Percentiles rank a stretch among this genome's conserved stretches.
These are phyloP conservation scores for Talaromyces pinophilus DNA, from an alignment of 2,329 filamentous ascomycete species.

Conservation along the genomic window DNA sequence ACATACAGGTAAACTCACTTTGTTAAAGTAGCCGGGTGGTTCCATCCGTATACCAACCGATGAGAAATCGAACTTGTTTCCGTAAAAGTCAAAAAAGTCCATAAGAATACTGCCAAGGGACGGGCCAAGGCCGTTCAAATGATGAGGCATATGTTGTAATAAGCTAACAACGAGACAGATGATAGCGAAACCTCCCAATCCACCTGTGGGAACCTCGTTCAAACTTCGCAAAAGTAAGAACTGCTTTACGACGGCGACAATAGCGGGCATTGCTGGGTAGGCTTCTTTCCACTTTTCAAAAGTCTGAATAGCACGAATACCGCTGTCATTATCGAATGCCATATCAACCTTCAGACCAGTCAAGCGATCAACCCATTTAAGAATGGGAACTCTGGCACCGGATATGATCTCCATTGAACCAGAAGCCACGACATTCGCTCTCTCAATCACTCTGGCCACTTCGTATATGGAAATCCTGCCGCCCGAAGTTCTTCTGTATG, in stretches of 20 bases:
- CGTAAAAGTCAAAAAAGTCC: constrained; percentile 87
- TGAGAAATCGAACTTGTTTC: constrained; percentile 72
- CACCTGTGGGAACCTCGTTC: constrained; percentile 88
- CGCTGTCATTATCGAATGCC: constrained; percentile 89
- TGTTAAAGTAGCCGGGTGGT: constrained; percentile 72
- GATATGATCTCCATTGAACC: constrained; percentile 67
- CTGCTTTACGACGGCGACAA: constrained; percentile 90
- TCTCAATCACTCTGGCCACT: constrained; percentile 49
- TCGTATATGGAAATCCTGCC: constrained; percentile 55
- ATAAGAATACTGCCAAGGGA: constrained; percentile 80
- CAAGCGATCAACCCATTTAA: constrained; percentile 80
- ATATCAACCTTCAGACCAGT: constrained; percentile 87
- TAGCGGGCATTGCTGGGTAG: constrained; percentile 80
- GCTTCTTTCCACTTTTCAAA: constrained; percentile 76
- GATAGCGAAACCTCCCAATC: constrained; percentile 89
- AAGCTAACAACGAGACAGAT: constrained; percentile 92
- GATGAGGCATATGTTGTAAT: constrained; percentile 74
- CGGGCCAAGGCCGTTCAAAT: constrained; percentile 64
- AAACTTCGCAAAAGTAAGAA: constrained; percentile 84
- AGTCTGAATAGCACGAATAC: constrained; percentile 75
- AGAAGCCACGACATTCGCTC: constrained; percentile 56
- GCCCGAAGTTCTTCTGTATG: constrained; percentile 42
- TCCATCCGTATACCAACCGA: constrained; percentile 73
- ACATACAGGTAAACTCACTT: constrained; percentile 55
- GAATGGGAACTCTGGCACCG: constrained; percentile 80